Percentiles rank a stretch among this genome's conserved stretches.
Conservation (phyloP, 352 stramenopile species). For the Hyaloperonospora arabidopsidis region DNA sequence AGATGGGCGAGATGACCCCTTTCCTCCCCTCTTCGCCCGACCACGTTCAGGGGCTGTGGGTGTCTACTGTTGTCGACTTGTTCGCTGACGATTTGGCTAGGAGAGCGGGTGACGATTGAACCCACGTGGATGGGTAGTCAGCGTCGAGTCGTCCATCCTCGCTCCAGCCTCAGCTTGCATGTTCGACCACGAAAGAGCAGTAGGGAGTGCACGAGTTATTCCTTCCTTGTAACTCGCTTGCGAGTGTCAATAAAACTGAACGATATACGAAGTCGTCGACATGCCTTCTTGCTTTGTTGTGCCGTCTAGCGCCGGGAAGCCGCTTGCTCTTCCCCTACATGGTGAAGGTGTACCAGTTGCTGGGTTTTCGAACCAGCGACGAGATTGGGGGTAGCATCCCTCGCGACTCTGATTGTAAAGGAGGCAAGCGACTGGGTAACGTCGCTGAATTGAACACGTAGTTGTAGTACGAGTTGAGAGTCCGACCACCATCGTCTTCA, state of each 20-base stretch:
- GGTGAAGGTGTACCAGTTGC: conserved; percentile 9
- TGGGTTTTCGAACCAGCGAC: conserved; percentile 29
- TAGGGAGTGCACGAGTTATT: too few species aligned
- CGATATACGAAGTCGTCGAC: background rate
- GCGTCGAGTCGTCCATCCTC: background rate
- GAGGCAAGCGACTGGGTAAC: conserved; percentile 24
- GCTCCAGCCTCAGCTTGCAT: background rate
- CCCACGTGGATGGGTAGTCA: conserved; percentile 9
- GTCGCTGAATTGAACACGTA: background rate
- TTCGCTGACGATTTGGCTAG: too few species aligned
- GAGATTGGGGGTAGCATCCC: conserved; percentile 46
- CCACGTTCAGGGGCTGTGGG: too few species aligned
- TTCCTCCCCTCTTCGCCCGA: too few species aligned
- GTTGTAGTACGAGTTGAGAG: conserved; percentile 1
- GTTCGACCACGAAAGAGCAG: too few species aligned
- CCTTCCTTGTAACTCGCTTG: too few species aligned
- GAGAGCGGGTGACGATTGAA: too few species aligned
- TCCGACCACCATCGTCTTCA: conserved; percentile 1
- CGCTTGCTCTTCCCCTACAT: conserved; percentile 1
- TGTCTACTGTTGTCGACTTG: too few species aligned
- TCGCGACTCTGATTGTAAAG: conserved; percentile 29
- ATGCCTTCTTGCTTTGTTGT: too few species aligned
- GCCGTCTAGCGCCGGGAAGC: too few species aligned
- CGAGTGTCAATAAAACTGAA: too few species aligned
- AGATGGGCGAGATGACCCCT: too few species aligned